These are phyloP conservation scores for Beta corolliflora DNA, from an alignment of 179 eudicot genomes.

Conservation along the genomic window DNA sequence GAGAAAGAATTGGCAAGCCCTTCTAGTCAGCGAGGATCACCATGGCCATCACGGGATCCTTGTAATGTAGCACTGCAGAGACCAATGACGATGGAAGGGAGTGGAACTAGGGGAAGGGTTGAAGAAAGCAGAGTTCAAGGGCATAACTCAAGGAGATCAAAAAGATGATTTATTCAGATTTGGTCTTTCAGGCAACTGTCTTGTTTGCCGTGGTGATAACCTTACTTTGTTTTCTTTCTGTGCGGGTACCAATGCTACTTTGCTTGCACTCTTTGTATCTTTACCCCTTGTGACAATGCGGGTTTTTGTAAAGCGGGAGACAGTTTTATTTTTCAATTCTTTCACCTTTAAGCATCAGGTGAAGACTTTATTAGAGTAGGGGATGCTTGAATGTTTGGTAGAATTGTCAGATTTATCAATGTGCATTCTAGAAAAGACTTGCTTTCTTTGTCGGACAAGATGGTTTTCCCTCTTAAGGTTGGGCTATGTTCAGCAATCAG, in stretches of 20 bases:
- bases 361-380: not conserved
- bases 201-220: slow-evolving; percentile 20
- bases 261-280: not conserved
- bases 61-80: slow-evolving; percentile 40
- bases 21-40: slow-evolving; percentile 38
- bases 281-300: slow-evolving; percentile 6
- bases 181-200: slow-evolving; percentile 18
- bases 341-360: slow-evolving; percentile 1
- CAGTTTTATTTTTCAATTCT: not conserved
- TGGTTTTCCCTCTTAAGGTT: not conserved
- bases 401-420: not conserved
- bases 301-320: slow-evolving; percentile 30
- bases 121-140: slow-evolving; percentile 31
- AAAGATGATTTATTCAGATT: slow-evolving; percentile 24
- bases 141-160: slow-evolving; percentile 36
- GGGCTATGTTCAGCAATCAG: not conserved
- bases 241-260: not conserved
- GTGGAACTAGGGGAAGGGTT: slow-evolving; percentile 42
- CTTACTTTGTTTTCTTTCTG: not conserved
- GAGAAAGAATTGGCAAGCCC: slow-evolving; percentile 45
- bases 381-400: not conserved
- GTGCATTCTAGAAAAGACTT: not conserved
- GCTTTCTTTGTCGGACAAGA: not conserved
- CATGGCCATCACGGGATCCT: slow-evolving; percentile 42
- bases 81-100: slow-evolving; percentile 38